phyloP scores from a whole-genome alignment of 495 filamentous ascomycete species.

The Aspergillus coremiiformis region DNA sequence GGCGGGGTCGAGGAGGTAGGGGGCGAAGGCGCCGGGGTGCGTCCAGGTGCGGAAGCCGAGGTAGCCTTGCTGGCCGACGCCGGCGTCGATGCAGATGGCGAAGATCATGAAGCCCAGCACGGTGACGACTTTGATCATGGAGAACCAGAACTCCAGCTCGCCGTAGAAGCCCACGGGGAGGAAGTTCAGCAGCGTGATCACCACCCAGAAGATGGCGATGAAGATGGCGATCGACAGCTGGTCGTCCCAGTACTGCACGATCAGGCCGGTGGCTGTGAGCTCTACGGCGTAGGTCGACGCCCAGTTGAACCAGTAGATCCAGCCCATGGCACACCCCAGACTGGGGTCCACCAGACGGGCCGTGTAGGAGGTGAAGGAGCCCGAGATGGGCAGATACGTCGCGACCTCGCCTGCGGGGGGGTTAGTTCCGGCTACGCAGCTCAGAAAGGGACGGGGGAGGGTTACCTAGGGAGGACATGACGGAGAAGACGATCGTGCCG shows the following conservation, averaged over 20 bases:
- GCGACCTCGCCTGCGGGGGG: conserved; percentile 49
- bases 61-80: conserved; percentile 48
- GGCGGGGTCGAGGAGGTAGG: conserved; percentile 51
- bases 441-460: neutral
- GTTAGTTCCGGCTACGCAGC: neutral
- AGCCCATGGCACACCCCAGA: conserved; percentile 65
- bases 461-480: conserved; percentile 33
- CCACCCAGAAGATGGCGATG: conserved; percentile 61
- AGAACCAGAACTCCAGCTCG: conserved; percentile 59
- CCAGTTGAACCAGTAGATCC: conserved; percentile 54
- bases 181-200: conserved; percentile 55
- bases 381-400: conserved; percentile 62
- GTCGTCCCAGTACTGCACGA: conserved; percentile 61
- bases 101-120: conserved; percentile 54
- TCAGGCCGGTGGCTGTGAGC: conserved; percentile 56
- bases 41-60: conserved; percentile 57
- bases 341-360: conserved; percentile 60
- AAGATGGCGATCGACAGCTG: conserved; percentile 51
- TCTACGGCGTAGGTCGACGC: conserved; percentile 58
- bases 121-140: conserved; percentile 50
- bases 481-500: conserved; percentile 47
- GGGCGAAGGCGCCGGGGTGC: conserved; percentile 54
- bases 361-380: conserved; percentile 61
- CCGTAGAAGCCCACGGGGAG: conserved; percentile 46
- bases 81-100: conserved; percentile 54